Percentiles rank a stretch among this genome's conserved stretches.
Conservation (phyloP, 2,329 filamentous ascomycete genomes). For the Fusarium proliferatum region DNA sequence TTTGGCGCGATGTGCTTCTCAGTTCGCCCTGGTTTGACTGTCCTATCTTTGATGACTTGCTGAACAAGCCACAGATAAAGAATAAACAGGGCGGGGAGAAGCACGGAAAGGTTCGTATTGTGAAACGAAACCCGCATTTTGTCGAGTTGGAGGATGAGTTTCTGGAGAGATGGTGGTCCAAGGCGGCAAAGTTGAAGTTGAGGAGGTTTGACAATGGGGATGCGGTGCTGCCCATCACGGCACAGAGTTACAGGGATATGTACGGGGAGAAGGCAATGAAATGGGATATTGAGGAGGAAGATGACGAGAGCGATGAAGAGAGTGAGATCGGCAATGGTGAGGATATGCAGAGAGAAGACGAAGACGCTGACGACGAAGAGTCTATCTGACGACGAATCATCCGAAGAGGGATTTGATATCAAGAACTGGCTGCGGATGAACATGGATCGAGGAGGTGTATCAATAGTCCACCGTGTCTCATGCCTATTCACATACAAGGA, state of each 20-base stretch:
- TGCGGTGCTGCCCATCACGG: conserved; percentile 29
- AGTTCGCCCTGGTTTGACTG: conserved; percentile 46
- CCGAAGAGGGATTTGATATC: not conserved
- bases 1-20: conserved; percentile 38
- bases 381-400: not conserved
- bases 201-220: conserved; percentile 30
- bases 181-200: conserved; percentile 35
- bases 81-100: conserved; percentile 1
- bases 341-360: not conserved
- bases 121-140: not conserved
- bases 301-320: not conserved
- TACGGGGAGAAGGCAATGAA: conserved; percentile 8
- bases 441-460: not conserved
- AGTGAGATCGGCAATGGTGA: not conserved
- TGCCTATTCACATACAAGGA: too few species aligned
- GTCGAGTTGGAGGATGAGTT: conserved; percentile 42
- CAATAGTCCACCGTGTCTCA: not conserved
- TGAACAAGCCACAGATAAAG: not conserved
- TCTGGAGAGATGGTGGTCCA: conserved; percentile 39
- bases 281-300: not conserved
- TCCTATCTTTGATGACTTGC: conserved; percentile 37
- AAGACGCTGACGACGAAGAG: not conserved
- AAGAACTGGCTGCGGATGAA: not conserved
- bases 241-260: not conserved
- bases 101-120: not conserved